phyloP scores from a whole-genome alignment of 257 asterid species.

The Coffea canephora region DNA sequence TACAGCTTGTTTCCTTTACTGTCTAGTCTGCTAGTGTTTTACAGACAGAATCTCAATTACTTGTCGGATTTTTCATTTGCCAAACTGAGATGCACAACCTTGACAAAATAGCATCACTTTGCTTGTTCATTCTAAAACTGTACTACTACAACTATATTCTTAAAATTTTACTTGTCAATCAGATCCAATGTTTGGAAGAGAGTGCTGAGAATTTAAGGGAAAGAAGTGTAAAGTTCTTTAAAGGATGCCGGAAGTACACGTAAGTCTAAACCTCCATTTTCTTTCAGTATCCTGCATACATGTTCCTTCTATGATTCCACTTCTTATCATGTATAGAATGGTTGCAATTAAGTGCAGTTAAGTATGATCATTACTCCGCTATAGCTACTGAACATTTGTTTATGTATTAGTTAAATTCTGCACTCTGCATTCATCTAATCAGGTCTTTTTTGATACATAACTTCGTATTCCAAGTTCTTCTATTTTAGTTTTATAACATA shows the following conservation, averaged over 20 bases:
- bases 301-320: constrained; percentile 12
- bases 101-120: background rate
- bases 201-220: constrained; percentile 76
- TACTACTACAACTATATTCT: background rate
- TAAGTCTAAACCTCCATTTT: constrained; percentile 36
- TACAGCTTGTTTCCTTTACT: background rate
- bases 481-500: too few species aligned
- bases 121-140: background rate
- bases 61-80: background rate
- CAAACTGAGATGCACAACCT: background rate
- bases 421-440: background rate
- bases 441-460: background rate
- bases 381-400: background rate
- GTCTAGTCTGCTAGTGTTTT: background rate
- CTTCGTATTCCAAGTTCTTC: background rate
- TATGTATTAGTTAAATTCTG: background rate
- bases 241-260: constrained; percentile 94
- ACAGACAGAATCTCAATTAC: background rate
- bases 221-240: constrained; percentile 78
- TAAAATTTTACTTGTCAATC: constrained; percentile 36
- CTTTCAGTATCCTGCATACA: constrained; percentile 8
- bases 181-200: constrained; percentile 95
- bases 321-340: constrained; percentile 2
- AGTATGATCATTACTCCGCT: background rate
- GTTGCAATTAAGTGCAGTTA: background rate